Evolutionary conservation across 371 early-diverging fungal genomes (phyloP).

Genomic region (Neoconidiobolus thromboides): DNA sequence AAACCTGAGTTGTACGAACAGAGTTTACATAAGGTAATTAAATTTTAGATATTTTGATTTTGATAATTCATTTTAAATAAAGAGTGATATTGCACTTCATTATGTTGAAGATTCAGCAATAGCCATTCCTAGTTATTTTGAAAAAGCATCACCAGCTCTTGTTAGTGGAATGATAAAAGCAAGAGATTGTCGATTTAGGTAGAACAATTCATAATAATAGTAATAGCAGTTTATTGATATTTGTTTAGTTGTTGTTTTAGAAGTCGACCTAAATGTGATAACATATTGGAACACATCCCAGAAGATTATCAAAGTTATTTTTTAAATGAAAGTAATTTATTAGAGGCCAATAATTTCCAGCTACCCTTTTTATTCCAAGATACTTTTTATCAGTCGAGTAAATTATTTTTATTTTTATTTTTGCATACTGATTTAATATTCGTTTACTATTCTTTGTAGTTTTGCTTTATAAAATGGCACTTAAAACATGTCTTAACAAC

Average conservation of each 20-base stretch:
- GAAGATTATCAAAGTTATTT: too few relatives aligned
- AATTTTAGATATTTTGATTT: background rate
- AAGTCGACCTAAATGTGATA: too few relatives aligned
- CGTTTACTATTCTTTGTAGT: too few relatives aligned
- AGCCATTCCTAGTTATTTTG: background rate
- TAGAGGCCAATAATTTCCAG: background rate
- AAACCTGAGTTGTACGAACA: background rate
- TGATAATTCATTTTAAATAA: background rate
- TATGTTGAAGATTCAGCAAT: conserved; percentile 1
- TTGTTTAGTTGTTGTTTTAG: background rate
- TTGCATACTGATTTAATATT: too few relatives aligned
- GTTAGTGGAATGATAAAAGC: background rate
- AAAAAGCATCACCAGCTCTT: background rate
- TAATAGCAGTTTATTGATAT: background rate
- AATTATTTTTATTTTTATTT: background rate
- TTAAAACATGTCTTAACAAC: background rate
- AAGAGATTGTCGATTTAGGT: conserved; percentile 1
- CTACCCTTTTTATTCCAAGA: conserved; percentile 4
- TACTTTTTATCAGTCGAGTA: background rate
- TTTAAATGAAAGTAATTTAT: too few relatives aligned
- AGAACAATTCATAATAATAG: background rate
- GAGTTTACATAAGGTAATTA: background rate
- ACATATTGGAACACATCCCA: too few relatives aligned
- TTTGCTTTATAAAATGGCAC: too few relatives aligned
- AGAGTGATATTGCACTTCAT: conserved; percentile 3